Percentiles rank a stretch among this genome's conserved stretches.
phyloP scores from a whole-genome alignment of 2,329 filamentous ascomycete species.

The Paraphoma sp. region DNA sequence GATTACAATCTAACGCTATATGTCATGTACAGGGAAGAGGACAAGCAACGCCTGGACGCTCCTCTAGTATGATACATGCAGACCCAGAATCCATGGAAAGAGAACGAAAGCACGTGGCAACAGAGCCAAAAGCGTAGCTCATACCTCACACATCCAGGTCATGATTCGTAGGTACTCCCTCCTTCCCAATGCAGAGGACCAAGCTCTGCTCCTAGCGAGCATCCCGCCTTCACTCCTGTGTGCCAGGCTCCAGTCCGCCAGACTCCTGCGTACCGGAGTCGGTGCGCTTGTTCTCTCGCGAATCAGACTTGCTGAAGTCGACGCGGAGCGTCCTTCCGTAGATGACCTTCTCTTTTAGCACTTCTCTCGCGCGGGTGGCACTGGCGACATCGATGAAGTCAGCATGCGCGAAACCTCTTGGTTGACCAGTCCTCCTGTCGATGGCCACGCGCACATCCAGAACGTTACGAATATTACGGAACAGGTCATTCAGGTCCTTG shows the following conservation, averaged over 20 bases:
- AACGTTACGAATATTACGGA: slow-evolving; percentile 73
- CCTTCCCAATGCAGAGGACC: too few relatives aligned
- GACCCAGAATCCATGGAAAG: slow-evolving; percentile 24
- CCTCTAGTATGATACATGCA: slow-evolving; percentile 40
- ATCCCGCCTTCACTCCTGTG: too few relatives aligned
- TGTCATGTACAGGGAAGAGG: slow-evolving; percentile 29
- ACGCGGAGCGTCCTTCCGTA: slow-evolving; percentile 71
- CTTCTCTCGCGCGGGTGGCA: slow-evolving; percentile 66
- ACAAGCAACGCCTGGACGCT: slow-evolving; percentile 34
- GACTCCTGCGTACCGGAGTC: slow-evolving; percentile 22
- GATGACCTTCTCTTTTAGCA: slow-evolving; percentile 64
- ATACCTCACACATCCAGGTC: too few relatives aligned
- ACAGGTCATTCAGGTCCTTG: slow-evolving; percentile 78
- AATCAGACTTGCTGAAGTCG: slow-evolving; percentile 62
- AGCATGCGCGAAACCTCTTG: slow-evolving; percentile 82
- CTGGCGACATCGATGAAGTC: slow-evolving; percentile 75
- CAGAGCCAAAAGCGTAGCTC: too few relatives aligned
- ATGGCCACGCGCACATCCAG: slow-evolving; percentile 81
- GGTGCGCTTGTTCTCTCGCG: slow-evolving; percentile 12
- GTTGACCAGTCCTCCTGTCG: slow-evolving; percentile 79
- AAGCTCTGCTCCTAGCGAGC: too few relatives aligned
- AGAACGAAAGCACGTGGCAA: too few relatives aligned
- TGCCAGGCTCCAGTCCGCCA: slow-evolving; percentile 5
- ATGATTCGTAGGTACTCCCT: too few relatives aligned
- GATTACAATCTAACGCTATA: slow-evolving; percentile 6